Conservation (phyloP, 2,329 filamentous ascomycete genomes). For the Curvularia hawaiiensis region DNA sequence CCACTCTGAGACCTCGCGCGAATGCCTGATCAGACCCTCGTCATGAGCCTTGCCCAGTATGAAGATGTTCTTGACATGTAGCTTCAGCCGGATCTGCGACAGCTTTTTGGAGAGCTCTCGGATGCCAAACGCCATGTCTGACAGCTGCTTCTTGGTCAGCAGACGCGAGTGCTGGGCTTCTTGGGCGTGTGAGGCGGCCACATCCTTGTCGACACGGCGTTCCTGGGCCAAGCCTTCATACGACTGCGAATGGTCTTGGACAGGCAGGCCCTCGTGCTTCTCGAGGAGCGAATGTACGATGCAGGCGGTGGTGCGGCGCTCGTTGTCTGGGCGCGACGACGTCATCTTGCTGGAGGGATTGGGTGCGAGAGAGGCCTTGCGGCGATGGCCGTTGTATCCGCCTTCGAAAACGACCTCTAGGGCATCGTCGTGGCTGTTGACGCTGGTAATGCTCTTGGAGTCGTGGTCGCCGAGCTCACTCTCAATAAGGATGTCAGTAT, state of each 20-base stretch:
- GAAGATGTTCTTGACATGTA: slow-evolving; percentile 83
- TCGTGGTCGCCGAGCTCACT: slow-evolving; percentile 35
- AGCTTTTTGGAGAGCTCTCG: slow-evolving; percentile 86
- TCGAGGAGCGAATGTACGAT: slow-evolving; percentile 66
- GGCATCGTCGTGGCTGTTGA: slow-evolving; percentile 47
- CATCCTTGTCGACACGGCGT: slow-evolving; percentile 51
- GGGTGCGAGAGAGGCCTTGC: slow-evolving; percentile 64
- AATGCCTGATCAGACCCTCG: slow-evolving; percentile 75
- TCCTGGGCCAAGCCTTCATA: slow-evolving; percentile 45
- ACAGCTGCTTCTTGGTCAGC: slow-evolving; percentile 91
- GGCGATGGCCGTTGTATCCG: slow-evolving; percentile 55
- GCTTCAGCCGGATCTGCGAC: slow-evolving; percentile 79
- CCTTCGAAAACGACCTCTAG: slow-evolving; percentile 63
- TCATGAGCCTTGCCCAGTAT: slow-evolving; percentile 93
- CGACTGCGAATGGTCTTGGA: slow-evolving; percentile 30
- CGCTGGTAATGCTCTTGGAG: slow-evolving; percentile 32
- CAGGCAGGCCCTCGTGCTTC: slow-evolving; percentile 45
- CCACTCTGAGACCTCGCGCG: slow-evolving; percentile 80
- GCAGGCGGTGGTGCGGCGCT: slow-evolving; percentile 57
- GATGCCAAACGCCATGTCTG: slow-evolving; percentile 96
- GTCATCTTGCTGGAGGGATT: slow-evolving; percentile 31
- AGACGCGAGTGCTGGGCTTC: slow-evolving; percentile 67
- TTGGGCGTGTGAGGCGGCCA: slow-evolving; percentile 38
- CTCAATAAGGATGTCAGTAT: slow-evolving; percentile 46
- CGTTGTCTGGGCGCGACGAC: slow-evolving; percentile 44